Evolutionary conservation across 2,329 filamentous ascomycete species (phyloP), one percentile per base, ranked within the genome.

Genomic region (Drechslerella coelobrocha): DNA sequence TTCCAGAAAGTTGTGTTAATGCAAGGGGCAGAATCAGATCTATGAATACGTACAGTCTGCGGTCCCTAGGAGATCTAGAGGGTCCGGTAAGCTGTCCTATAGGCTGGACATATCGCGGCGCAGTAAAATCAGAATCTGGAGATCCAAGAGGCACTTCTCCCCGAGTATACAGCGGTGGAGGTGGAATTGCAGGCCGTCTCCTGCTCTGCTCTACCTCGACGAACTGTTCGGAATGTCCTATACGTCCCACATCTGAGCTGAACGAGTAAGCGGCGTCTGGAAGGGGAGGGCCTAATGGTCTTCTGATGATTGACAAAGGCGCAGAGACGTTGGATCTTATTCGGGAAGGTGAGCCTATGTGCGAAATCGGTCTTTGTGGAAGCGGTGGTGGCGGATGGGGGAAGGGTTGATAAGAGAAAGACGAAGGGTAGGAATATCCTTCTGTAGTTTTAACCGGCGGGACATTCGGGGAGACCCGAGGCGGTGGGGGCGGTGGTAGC

Each of bases 381-480:
- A 17, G 47, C 2, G 24, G 47, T 17, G 63, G 61, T 24, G 61
- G 66, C 45, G 66, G 66, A 54, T 60, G 66, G 54, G 59, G 66
- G 31, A 71, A 63, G 17, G 66, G 53, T 63, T 56, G 66, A 71
- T 71, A 71, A 60, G 66, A 63, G 48, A 53, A 61, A 45, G 55
- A 53, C 19, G 54, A 60, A 60, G 66, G 39, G 61, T 69, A 69
- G 26, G 65, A 69, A 48, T 63, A 71, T 43, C 66, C 66, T 63
- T 71, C 66, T 26, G 59, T 55, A 55, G 53, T 63, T 71, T 71
- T 71, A 63, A 71, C 66, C 52, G 59, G 66, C 53, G 66, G 66
- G 39, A 71, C 66, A 60, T 63, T 71, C 59, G 66, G 59, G 52
- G 59, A 60, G 45, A 59, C 53, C 66, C 66, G 66, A 53, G 66